Conservation (phyloP, 1,284 basidiomycete genomes). For the Fomitopsis palustris region DNA sequence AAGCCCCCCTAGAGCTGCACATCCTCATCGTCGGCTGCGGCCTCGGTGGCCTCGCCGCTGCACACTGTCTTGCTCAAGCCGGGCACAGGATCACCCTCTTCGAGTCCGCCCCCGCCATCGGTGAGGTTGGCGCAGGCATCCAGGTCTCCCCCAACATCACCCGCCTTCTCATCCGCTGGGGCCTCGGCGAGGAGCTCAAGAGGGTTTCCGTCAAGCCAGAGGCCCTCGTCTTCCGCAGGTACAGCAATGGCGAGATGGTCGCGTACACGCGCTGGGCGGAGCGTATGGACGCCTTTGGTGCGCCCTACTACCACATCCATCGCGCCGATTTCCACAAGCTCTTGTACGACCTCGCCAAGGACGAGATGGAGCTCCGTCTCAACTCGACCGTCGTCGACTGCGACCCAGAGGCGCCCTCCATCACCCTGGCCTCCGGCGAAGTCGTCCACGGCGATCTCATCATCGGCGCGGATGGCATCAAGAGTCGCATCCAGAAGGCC, state of each 20-base stretch:
- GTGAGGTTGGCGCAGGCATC: constrained; percentile 50
- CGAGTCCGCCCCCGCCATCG: constrained; percentile 39
- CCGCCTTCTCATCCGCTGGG: constrained; percentile 40
- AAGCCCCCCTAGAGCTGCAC: constrained; percentile 35
- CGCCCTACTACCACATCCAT: constrained; percentile 49
- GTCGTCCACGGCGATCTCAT: constrained; percentile 37
- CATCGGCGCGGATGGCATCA: constrained; percentile 44
- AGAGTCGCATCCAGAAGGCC: constrained; percentile 48
- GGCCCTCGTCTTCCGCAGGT: constrained; percentile 40
- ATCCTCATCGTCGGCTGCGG: constrained; percentile 46
- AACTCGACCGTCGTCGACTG: constrained; percentile 41
- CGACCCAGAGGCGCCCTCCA: constrained; percentile 32
- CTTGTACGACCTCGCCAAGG: constrained; percentile 45
- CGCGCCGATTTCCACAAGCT: constrained; percentile 55
- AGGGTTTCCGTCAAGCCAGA: constrained; percentile 37
- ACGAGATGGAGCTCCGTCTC: constrained; percentile 45
- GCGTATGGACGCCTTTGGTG: constrained; percentile 36
- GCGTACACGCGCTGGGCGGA: constrained; percentile 40
- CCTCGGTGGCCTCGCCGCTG: constrained; percentile 44
- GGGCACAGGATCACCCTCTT: constrained; percentile 44
- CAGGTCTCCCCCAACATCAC: constrained; percentile 46
- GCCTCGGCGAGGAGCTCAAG: constrained; percentile 33
- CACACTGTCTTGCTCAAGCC: constrained; percentile 40
- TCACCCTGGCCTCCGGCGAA: constrained; percentile 37
- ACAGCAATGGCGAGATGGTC: constrained; percentile 38